Evolutionary conservation across 2,329 filamentous ascomycete species (phyloP).

Genomic region (Tolypocladium ophioglossoides): DNA sequence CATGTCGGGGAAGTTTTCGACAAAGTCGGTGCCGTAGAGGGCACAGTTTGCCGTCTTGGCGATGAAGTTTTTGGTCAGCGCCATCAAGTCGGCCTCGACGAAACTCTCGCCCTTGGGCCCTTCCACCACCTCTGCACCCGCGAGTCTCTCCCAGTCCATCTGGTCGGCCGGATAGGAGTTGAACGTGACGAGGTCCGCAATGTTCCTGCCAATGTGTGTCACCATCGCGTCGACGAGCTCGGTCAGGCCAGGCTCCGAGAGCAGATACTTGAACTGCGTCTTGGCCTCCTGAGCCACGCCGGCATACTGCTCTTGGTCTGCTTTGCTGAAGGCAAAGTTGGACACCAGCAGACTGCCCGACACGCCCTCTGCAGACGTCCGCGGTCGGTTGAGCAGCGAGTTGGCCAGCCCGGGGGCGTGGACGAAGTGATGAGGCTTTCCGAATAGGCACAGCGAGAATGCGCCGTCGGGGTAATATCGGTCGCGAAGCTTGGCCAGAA

Average conservation of each 20-base stretch:
- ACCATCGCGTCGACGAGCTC: constrained; percentile 10
- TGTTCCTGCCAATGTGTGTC: constrained; percentile 15
- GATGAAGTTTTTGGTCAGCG: constrained; percentile 24
- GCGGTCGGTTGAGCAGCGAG: constrained; percentile 18
- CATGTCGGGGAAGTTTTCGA: constrained; percentile 27
- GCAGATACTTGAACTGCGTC: constrained; percentile 14
- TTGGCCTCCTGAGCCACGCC: constrained; percentile 15
- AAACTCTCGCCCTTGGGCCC: constrained; percentile 11
- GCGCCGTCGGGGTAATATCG: constrained; percentile 22
- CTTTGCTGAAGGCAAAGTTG: constrained; percentile 21
- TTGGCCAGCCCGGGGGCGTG: constrained; percentile 19
- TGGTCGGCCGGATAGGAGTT: constrained; percentile 26
- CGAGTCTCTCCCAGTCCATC: constrained; percentile 25
- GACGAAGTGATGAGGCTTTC: constrained; percentile 22
- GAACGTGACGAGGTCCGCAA: constrained; percentile 27
- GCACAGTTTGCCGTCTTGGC: constrained; percentile 21
- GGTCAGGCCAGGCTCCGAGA: constrained; percentile 13
- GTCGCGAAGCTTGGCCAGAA: constrained; percentile 19
- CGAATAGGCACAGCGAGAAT: constrained; percentile 23
- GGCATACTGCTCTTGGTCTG: constrained; percentile 20
- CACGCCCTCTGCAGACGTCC: constrained; percentile 13
- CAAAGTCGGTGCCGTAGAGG: constrained; percentile 29
- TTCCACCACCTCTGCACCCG: constrained; percentile 19
- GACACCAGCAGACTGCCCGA: constrained; percentile 15
- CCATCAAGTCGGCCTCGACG: constrained; percentile 23